phyloP scores from a whole-genome alignment of 352 stramenopile genomes.

The Pythium biforme region DNA sequence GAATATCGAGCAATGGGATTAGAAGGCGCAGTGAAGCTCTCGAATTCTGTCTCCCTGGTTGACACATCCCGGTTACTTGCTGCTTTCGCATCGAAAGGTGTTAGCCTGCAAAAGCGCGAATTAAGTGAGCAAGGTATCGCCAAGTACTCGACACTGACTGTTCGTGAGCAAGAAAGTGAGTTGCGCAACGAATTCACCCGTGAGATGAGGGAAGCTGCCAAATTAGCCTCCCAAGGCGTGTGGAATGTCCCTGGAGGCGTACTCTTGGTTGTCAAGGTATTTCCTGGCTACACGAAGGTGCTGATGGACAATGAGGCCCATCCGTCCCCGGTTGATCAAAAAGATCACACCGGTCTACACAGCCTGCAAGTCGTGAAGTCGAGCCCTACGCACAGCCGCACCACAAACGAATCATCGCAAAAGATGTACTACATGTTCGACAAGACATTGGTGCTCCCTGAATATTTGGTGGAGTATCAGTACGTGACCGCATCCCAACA shows the following conservation, averaged over 20 bases:
- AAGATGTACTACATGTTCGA: constrained; percentile 84
- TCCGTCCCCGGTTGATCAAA: constrained; percentile 21
- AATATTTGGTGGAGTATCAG: constrained; percentile 87
- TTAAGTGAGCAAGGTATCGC: constrained; percentile 15
- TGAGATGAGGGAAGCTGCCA: constrained; percentile 44
- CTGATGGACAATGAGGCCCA: constrained; percentile 26
- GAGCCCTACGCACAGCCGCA: background rate
- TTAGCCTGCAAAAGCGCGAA: constrained; percentile 25
- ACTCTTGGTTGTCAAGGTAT: constrained; percentile 82
- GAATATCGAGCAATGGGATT: constrained; percentile 52
- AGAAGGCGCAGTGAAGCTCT: constrained; percentile 63
- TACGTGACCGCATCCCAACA: constrained; percentile 31
- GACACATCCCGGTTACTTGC: constrained; percentile 39
- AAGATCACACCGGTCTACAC: constrained; percentile 46
- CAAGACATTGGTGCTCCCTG: constrained; percentile 69
- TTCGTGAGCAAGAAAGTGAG: constrained; percentile 25
- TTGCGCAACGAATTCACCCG: constrained; percentile 23
- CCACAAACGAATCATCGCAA: constrained; percentile 34
- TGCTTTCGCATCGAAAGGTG: constrained; percentile 26
- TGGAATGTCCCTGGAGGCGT: constrained; percentile 50
- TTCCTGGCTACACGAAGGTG: constrained; percentile 66
- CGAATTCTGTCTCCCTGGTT: constrained; percentile 70
- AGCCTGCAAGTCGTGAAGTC: constrained; percentile 48
- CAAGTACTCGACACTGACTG: constrained; percentile 21
- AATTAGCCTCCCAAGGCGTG: constrained; percentile 35